Base-by-base conservation (phyloP, 306 rosid species). In the Glycyrrhiza uralensis region DNA sequence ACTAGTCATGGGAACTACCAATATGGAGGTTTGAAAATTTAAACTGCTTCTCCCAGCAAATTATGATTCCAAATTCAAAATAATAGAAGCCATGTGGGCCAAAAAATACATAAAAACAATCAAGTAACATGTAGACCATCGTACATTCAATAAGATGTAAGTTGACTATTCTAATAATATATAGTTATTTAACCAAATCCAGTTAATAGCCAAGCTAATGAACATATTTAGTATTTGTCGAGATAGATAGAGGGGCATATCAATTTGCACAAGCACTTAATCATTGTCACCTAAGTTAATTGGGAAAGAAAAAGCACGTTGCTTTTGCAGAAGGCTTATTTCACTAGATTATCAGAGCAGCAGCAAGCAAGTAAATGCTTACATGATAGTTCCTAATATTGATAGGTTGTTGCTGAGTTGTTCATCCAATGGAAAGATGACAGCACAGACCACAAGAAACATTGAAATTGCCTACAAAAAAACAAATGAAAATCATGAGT, bases 321-420 rank as follows among this genome's bases (percentile, higher is more conserved):
- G 41, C 35, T 47, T 36, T 19, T 1, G 36, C 23, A 44, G 59
- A 69, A 65, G 61, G 47, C 36, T 30, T 1, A 49, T 57, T 46
- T 18, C 66, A 52, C 32, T 46, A 17, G 2, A 42, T 28, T 69
- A 46, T 22, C 49, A 79, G 33, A 23, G 56, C 70, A 30, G 65
- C 8, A 73, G 38, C 29, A 29, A 73, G 38, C 29, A 29, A 81
- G 76, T 58, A 71, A 69, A 70, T 46, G 74, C 90, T 88, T 85
- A 93, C 96, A 79, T 73, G 67, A 93, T 52, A 67, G 96, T 93
- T 73, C 98, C 96, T 3, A 93, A 71, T 84, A 93, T 90, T 38
- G 96, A 88, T 60, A 93, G 73, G 78, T 81, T 79, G 74, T 87
- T 80, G 69, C 90, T 60, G 62, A 84, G 75, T 69, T 72, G 79